These are phyloP conservation scores for Corynespora cassiicola DNA, from an alignment of 2,329 filamentous ascomycete genomes.

Conservation along the genomic window DNA sequence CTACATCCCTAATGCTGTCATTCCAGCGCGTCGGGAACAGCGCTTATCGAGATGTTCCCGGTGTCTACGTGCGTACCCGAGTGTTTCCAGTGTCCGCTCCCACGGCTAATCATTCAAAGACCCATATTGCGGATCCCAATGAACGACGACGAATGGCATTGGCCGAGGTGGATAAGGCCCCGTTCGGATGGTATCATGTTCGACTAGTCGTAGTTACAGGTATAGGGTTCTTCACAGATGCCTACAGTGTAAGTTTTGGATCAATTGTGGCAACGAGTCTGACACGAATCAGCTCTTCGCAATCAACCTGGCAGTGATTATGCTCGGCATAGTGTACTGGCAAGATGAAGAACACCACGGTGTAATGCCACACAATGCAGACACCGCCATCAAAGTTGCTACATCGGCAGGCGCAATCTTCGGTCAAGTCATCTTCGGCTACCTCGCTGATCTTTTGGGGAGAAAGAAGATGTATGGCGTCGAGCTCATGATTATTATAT, in stretches of 20 bases:
- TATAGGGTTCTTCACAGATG: slow-evolving; percentile 86
- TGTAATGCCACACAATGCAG: slow-evolving; percentile 67
- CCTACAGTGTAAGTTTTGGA: slow-evolving; percentile 57
- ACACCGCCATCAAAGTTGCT: slow-evolving; percentile 81
- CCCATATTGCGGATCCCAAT: slow-evolving; percentile 22
- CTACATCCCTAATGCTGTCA: slow-evolving; percentile 25
- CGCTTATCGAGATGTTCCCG: slow-evolving; percentile 38
- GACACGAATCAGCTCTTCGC: slow-evolving; percentile 59
- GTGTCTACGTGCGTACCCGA: slow-evolving; percentile 30
- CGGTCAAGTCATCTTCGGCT: slow-evolving; percentile 79
- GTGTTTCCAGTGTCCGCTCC: not conserved
- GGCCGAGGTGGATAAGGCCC: slow-evolving; percentile 23
- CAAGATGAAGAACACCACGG: slow-evolving; percentile 48
- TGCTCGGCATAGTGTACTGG: slow-evolving; percentile 79
- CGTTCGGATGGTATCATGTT: slow-evolving; percentile 67
- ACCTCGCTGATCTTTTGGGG: slow-evolving; percentile 37
- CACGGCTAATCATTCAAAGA: slow-evolving; percentile 8
- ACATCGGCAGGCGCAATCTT: slow-evolving; percentile 83
- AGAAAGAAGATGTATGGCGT: slow-evolving; percentile 31
- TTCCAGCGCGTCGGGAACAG: slow-evolving; percentile 37
- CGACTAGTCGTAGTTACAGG: slow-evolving; percentile 78
- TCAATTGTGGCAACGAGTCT: not conserved
- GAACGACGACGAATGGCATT: slow-evolving; percentile 22
- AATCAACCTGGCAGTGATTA: slow-evolving; percentile 73
- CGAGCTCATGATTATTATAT: slow-evolving; percentile 29